Evolutionary conservation across 441 rosid genomes (phyloP), one percentile per base, ranked within the genome.

Genomic region (Adansonia gregorii): DNA sequence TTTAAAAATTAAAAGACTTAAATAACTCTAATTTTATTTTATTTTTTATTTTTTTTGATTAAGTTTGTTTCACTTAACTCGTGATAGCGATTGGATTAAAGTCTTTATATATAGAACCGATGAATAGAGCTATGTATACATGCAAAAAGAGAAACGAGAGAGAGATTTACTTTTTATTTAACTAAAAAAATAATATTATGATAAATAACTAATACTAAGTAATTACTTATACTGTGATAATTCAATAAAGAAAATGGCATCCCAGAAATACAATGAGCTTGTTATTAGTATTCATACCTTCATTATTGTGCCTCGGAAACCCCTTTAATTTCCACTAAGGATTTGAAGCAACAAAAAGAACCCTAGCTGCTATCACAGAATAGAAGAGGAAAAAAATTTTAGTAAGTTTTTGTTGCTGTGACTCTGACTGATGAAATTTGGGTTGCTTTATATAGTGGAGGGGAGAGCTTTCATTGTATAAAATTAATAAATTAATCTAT

Each of bases 381-480:
- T 52, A 67, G 31, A 43, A 63, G 67, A 31, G 69, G 63, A 49
- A 46, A 24, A 24, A 4, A 8, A 48, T 4, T 19, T 14, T 10
- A 22, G 17, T 39, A n/a, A 66, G 70, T 63, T 14, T 45, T 54
- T 24, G 74, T 6, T 64, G 76, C 72, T 64, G 76, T 72, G 75
- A 31, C 19, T 35, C 12, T 76, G 60, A 65, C 35, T n/a, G 41
- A 52, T 54, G 73, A 35, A 78, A 54, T 48, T 31, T 31, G 48
- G 46, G 3, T 19, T 76, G 52, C 27, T 51, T 79, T 86, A 67
- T 82, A 83, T 82, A 84, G 77, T 5, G 74, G 11, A 68, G 0
- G 22, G 17, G 35, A 27, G 49, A 31, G 51, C 51, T 48, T 48
- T 48, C 24, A 66, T n/a, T 8, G 27, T 14, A 8, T 8, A 14